These are phyloP conservation scores for Dactylonectria macrodidyma DNA, from an alignment of 2,329 filamentous ascomycete species.

Conservation along the genomic window DNA sequence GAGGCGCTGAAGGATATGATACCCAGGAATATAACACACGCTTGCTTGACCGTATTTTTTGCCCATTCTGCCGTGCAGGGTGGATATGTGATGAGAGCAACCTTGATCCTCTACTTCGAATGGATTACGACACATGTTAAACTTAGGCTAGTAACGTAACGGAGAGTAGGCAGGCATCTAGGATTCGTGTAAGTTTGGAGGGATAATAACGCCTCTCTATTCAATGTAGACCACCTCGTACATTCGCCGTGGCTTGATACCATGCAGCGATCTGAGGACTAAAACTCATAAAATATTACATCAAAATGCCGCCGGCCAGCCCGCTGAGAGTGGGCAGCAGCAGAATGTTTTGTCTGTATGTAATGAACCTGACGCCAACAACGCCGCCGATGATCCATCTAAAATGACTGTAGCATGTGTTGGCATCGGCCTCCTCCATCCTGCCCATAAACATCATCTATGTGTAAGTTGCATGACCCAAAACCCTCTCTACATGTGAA, in stretches of 20 bases:
- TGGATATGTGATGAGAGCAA: not conserved
- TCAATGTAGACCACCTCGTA: constrained; percentile 11
- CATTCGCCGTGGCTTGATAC: constrained; percentile 21
- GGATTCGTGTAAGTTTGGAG: not conserved
- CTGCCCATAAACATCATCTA: constrained; percentile 10
- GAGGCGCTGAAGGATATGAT: constrained; percentile 45
- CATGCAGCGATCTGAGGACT: constrained; percentile 6
- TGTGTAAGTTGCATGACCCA: not conserved
- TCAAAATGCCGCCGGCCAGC: constrained; percentile 19
- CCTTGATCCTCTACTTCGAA: not conserved
- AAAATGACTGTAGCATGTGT: constrained; percentile 27
- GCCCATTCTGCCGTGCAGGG: not conserved
- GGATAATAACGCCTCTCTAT: constrained; percentile 25
- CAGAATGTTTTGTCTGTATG: constrained; percentile 15
- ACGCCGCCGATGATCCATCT: constrained; percentile 34
- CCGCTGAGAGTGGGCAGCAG: constrained; percentile 27
- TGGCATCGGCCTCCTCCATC: constrained; percentile 12
- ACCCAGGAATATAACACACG: constrained; percentile 43
- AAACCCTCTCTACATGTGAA: constrained; percentile 48
- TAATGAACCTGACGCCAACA: constrained; percentile 35
- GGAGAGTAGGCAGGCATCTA: not conserved
- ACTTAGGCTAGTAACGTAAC: not conserved
- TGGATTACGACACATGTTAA: not conserved
- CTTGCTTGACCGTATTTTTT: not conserved
- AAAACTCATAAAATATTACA: constrained; percentile 23